phyloP scores from a whole-genome alignment of 768 basidiomycete species.

The Hericium coralloides region DNA sequence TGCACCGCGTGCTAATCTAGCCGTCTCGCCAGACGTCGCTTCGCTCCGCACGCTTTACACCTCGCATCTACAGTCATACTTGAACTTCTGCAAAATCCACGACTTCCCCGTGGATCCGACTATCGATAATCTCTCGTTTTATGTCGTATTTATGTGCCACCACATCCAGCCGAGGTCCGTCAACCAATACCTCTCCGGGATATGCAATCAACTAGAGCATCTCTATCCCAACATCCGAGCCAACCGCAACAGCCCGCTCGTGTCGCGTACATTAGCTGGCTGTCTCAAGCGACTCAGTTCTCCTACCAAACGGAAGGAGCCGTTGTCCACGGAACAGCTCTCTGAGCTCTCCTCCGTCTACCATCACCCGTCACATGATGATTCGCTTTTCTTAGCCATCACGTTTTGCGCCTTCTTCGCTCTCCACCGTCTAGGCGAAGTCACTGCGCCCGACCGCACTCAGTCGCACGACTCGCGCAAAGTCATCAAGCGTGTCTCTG shows the following conservation, averaged over 20 bases:
- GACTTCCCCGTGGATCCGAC: conserved; percentile 29
- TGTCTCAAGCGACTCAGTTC: conserved; percentile 17
- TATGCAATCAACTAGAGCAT: conserved; percentile 24
- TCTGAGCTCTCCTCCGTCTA: background rate
- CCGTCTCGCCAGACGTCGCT: too few relatives aligned
- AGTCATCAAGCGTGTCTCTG: conserved; percentile 9
- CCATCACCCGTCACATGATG: conserved; percentile 10
- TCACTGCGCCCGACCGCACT: conserved; percentile 15
- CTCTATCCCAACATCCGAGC: conserved; percentile 22
- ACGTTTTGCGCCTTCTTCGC: conserved; percentile 17
- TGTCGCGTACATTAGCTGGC: conserved; percentile 23
- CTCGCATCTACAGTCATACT: too few relatives aligned
- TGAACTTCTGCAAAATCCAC: too few relatives aligned
- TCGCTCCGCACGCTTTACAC: too few relatives aligned
- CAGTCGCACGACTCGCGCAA: conserved; percentile 14
- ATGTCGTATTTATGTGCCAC: conserved; percentile 25
- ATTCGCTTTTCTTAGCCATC: conserved; percentile 17
- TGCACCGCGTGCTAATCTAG: too few relatives aligned
- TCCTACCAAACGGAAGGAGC: conserved; percentile 18
- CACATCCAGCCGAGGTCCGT: conserved; percentile 30
- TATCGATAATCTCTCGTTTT: conserved; percentile 28
- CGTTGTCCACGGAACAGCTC: conserved; percentile 16
- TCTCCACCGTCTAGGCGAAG: conserved; percentile 21
- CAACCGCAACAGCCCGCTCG: conserved; percentile 14
- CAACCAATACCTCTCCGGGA: conserved; percentile 28